Conservation (phyloP, 164 flowering plant genomes). For the Stephania japonica region DNA sequence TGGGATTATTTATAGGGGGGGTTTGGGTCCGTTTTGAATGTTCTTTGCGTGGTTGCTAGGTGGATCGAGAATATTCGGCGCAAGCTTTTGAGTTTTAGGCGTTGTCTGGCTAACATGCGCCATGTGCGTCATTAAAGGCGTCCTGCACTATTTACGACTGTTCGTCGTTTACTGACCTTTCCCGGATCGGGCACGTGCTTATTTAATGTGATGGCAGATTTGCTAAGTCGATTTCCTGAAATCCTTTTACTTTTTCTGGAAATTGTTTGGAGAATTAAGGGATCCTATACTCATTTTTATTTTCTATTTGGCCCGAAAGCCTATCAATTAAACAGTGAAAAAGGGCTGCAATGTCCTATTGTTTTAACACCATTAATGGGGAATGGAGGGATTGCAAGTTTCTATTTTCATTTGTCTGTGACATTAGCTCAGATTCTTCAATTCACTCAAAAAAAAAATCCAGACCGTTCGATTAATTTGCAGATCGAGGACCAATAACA, state of each 20-base stretch:
- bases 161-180: neutral
- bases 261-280: neutral
- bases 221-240: neutral
- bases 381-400: neutral
- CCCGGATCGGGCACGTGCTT: neutral
- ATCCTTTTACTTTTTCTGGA: neutral
- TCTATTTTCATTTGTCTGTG: neutral
- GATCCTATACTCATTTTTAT: neutral
- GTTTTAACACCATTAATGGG: neutral
- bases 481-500: neutral
- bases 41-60: neutral
- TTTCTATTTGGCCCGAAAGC: neutral
- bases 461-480: no score
- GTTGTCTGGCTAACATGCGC: neutral
- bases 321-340: neutral
- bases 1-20: neutral
- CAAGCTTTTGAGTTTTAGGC: neutral
- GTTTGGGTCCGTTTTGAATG: neutral
- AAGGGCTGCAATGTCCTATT: neutral
- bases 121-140: neutral
- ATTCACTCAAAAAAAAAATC: no score
- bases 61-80: constrained; percentile 10
- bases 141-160: neutral
- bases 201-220: no score
- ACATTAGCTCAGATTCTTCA: no score